Conservation (phyloP, 805 yeast genomes). For the Wickerhamomyces subpelliculosus region DNA sequence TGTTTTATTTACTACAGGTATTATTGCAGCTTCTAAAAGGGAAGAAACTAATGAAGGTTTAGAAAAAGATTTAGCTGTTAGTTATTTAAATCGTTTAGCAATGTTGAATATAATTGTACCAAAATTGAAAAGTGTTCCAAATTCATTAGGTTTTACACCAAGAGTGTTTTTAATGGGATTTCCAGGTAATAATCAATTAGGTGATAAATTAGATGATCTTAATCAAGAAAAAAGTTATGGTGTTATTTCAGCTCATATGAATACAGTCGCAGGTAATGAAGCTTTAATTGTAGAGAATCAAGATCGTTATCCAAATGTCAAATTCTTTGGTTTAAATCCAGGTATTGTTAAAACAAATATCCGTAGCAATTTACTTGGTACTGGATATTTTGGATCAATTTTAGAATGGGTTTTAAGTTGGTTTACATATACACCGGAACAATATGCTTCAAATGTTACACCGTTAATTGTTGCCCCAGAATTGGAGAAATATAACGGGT, state of each 20-base stretch:
- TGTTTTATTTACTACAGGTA: slow-evolving; percentile 33
- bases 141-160: slow-evolving; percentile 10
- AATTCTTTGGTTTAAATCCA: slow-evolving; percentile 33
- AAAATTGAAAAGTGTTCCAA: slow-evolving; percentile 15
- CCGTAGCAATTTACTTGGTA: slow-evolving; percentile 27
- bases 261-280: slow-evolving; percentile 38
- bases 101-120: slow-evolving; percentile 24
- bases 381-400: slow-evolving; percentile 17
- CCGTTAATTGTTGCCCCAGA: slow-evolving; percentile 26
- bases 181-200: slow-evolving; percentile 29
- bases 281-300: slow-evolving; percentile 24
- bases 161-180: slow-evolving; percentile 33
- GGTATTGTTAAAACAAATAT: slow-evolving; percentile 31
- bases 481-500: slow-evolving; percentile 24
- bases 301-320: slow-evolving; percentile 14
- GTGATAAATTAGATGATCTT: slow-evolving; percentile 27
- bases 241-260: slow-evolving; percentile 27
- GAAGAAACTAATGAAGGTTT: slow-evolving; percentile 31
- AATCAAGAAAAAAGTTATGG: slow-evolving; percentile 27
- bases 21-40: slow-evolving; percentile 25
- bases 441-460: slow-evolving; percentile 24
- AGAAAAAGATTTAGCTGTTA: slow-evolving; percentile 32
- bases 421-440: slow-evolving; percentile 26
- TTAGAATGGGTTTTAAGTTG: slow-evolving; percentile 26
- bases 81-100: slow-evolving; percentile 29